Evolutionary conservation across 805 yeast genomes (phyloP).

Genomic region (Starmerella apis): DNA sequence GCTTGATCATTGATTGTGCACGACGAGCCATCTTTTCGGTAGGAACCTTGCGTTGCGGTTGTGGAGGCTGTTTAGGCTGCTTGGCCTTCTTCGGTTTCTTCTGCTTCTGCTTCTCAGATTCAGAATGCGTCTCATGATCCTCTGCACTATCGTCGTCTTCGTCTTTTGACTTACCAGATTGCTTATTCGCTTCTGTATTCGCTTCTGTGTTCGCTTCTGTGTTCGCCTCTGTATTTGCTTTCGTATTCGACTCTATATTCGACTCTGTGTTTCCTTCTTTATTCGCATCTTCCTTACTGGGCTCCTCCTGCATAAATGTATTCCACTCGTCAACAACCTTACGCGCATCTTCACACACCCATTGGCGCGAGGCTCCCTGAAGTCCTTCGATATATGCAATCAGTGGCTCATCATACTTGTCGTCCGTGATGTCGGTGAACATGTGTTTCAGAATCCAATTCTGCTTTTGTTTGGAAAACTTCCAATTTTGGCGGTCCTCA

Average conservation of each 20-base stretch:
- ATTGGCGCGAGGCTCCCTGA: conserved; percentile 58
- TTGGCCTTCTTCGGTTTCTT: neutral
- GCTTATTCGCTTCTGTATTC: neutral
- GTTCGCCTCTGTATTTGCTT: neutral
- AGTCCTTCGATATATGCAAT: conserved; percentile 46
- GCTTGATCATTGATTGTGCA: conserved; percentile 20
- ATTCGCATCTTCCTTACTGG: conserved; percentile 1
- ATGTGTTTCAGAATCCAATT: conserved; percentile 70
- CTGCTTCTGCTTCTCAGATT: neutral
- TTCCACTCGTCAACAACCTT: conserved; percentile 50
- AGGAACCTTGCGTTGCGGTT: conserved; percentile 14
- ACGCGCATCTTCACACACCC: conserved; percentile 44
- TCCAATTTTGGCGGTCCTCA: conserved; percentile 55
- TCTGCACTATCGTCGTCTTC: too few species aligned
- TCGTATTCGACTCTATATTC: too few species aligned
- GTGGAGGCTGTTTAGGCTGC: neutral
- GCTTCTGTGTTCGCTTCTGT: neutral
- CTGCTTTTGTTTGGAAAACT: conserved; percentile 77
- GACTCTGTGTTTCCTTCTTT: conserved; percentile 7
- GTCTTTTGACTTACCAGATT: neutral
- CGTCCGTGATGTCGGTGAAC: conserved; percentile 37
- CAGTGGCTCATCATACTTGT: conserved; percentile 43
- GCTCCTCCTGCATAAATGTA: conserved; percentile 34
- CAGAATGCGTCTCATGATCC: neutral
- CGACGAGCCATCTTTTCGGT: conserved; percentile 21